phyloP scores from a whole-genome alignment of 345 rosid species.

The Clausena lansium region DNA sequence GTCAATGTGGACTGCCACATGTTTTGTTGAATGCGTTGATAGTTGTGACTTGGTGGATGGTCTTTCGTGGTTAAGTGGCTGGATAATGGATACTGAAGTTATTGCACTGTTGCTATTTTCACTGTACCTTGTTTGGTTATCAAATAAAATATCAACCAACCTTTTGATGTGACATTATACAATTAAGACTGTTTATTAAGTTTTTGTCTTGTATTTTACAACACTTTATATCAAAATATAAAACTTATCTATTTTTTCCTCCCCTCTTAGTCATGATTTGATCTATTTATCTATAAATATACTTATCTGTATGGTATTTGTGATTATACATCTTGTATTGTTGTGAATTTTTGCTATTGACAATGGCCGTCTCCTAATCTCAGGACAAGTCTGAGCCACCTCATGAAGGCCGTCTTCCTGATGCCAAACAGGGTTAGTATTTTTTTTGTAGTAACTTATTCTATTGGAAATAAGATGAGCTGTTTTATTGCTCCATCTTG shows the following conservation, averaged over 20 bases:
- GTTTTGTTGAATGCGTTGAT: background rate
- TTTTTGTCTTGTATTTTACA: background rate
- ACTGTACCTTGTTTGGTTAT: background rate
- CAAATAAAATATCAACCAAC: background rate
- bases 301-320: background rate
- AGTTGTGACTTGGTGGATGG: background rate
- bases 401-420: constrained; percentile 96
- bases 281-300: too few species aligned
- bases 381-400: constrained; percentile 96
- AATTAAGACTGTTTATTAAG: background rate
- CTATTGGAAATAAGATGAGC: background rate
- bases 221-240: background rate
- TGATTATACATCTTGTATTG: background rate
- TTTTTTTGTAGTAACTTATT: background rate
- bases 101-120: background rate
- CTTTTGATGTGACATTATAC: background rate
- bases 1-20: background rate
- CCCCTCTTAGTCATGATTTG: too few species aligned
- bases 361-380: background rate
- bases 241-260: too few species aligned
- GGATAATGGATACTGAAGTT: background rate
- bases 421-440: constrained; percentile 77
- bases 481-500: background rate
- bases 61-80: too few species aligned
- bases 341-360: background rate